phyloP scores from a whole-genome alignment of 176 grass and related monocot genomes.

The Chloris gayana region DNA sequence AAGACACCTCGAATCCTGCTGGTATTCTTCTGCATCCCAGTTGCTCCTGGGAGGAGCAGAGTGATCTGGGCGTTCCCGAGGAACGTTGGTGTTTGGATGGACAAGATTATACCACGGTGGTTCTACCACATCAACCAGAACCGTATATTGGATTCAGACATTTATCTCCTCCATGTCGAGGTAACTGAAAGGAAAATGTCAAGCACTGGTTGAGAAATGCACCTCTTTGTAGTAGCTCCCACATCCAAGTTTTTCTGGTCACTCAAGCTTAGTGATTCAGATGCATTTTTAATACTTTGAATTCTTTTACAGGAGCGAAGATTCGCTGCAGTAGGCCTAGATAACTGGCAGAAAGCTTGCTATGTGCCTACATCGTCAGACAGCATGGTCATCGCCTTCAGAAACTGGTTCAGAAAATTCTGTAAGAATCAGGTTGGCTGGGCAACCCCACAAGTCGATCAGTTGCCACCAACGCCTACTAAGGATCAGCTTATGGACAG shows the following conservation, averaged over 20 bases:
- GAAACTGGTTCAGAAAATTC: slow-evolving; percentile 89
- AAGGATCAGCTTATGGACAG: slow-evolving; percentile 76
- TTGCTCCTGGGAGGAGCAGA: slow-evolving; percentile 71
- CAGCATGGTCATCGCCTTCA: slow-evolving; percentile 76
- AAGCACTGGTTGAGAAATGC: not conserved
- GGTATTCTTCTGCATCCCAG: slow-evolving; percentile 74
- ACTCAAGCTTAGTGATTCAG: not conserved
- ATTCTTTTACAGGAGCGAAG: slow-evolving; percentile 63
- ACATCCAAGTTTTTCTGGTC: not conserved
- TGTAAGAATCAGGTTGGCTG: slow-evolving; percentile 62
- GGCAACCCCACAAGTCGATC: slow-evolving; percentile 39
- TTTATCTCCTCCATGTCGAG: slow-evolving; percentile 85
- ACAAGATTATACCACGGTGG: slow-evolving; percentile 74
- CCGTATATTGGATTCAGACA: slow-evolving; percentile 81
- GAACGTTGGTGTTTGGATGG: slow-evolving; percentile 60
- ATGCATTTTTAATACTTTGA: not conserved
- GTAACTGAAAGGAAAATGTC: slow-evolving; percentile 17
- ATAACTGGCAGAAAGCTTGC: slow-evolving; percentile 73
- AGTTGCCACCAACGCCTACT: slow-evolving; percentile 63
- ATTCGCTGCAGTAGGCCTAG: slow-evolving; percentile 43
- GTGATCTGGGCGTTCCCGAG: slow-evolving; percentile 60
- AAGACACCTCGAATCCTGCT: slow-evolving; percentile 44
- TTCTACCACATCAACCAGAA: slow-evolving; percentile 63
- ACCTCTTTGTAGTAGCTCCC: not conserved
- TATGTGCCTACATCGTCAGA: slow-evolving; percentile 87